A percentile compares a stretch with the other conserved stretches of the same genome.
phyloP scores from a whole-genome alignment of 2,329 filamentous ascomycete species.

The Cylindrodendrum hubeiense region DNA sequence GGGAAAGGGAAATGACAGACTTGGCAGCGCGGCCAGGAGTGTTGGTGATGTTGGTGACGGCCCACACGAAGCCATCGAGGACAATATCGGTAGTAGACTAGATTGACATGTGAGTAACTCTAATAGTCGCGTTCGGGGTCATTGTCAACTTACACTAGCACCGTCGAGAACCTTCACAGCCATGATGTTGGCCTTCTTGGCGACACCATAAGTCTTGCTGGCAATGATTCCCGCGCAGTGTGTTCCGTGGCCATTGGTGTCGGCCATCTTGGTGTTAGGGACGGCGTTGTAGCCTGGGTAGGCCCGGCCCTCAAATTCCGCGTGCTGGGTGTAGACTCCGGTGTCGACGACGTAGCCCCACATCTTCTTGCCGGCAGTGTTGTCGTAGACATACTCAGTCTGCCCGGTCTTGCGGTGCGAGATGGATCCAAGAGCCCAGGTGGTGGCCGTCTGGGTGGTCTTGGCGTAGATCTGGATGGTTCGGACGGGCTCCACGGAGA shows the following conservation, averaged over 20 bases:
- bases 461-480: conserved; percentile 43
- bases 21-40: conserved; percentile 53
- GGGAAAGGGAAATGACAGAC: conserved; percentile 68
- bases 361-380: conserved; percentile 53
- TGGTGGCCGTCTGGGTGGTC: conserved; percentile 50
- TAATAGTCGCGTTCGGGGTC: background rate
- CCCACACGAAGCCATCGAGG: conserved; percentile 52
- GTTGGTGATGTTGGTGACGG: conserved; percentile 55
- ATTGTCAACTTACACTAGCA: conserved; percentile 25
- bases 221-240: conserved; percentile 61
- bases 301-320: conserved; percentile 59
- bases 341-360: conserved; percentile 69
- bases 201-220: conserved; percentile 58
- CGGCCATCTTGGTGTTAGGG: conserved; percentile 47
- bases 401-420: conserved; percentile 53
- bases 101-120: background rate
- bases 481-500: conserved; percentile 49
- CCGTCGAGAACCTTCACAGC: conserved; percentile 60
- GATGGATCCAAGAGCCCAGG: conserved; percentile 61
- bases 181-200: conserved; percentile 57
- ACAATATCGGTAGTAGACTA: conserved; percentile 43
- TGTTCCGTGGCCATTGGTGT: conserved; percentile 60
- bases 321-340: conserved; percentile 61
- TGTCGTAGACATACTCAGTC: conserved; percentile 56
- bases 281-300: conserved; percentile 52